Base-by-base conservation (phyloP, 208 protist genomes). In the Wallacemonas rigidus region DNA sequence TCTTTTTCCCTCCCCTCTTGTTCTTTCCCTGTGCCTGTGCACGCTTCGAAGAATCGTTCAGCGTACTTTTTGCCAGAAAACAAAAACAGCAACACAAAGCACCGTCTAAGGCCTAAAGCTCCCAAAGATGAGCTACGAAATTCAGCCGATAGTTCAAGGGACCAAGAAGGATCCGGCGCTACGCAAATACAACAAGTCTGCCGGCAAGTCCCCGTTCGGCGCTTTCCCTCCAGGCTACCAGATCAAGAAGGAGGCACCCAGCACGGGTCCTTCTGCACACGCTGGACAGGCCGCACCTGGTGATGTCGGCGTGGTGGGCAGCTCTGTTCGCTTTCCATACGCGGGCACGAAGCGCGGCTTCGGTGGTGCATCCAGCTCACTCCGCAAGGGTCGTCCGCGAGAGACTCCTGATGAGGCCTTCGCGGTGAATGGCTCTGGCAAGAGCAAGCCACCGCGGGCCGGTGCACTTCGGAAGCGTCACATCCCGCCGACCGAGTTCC, bases 401-500 rank as follows among this genome's bases (percentile, higher is more conserved):
- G 80, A 90, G 17, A 77, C 75, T 2, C 67, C 74, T 3, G 79
- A 87, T 14, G 87, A 91, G 43, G 87, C 91, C 38, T 94, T 96
- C 69, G 90, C 91, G 1, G 77, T 84, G 48, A 93, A 93, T 53
- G 89, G 89, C 35, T 78, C 87, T 12, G 91, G 91, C 56, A 89
- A 90, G 62, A 91, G 83, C 50, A 88, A 88, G 60, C 89, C 90
- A 38, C 93, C 93, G 6, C 86, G 88, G 70, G 92, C 95, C 0
- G 93, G 93, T n/a, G 95, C 95, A n/a, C 90, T 96, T 69, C 87
- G 77, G 55, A 82, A 82, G 61, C 87, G 95, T 39, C 11, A 54
- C 35, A 97, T 97, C 68, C 90, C 87, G 43, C 79, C 92, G 39
- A 99, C 97, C 7, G 95, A 99, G 77, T 99, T 99, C 76, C 89